Percentiles rank a stretch among this genome's conserved stretches.
Conservation (phyloP, 352 stramenopile genomes). For the Globisporangium okanoganense region DNA sequence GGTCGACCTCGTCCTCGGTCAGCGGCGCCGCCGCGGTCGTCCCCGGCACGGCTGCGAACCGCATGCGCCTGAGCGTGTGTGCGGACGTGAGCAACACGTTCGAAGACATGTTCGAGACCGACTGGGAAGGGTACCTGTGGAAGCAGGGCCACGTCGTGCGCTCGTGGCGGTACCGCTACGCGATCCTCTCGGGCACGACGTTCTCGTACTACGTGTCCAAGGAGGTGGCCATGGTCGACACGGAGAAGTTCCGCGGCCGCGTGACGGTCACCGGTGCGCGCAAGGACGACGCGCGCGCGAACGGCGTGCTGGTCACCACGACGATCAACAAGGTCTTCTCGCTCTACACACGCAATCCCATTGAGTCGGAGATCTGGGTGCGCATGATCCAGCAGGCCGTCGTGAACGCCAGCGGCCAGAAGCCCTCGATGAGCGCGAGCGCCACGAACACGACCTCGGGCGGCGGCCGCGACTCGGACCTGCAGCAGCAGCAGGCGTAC, state of each 20-base stretch:
- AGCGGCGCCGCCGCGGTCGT: background rate
- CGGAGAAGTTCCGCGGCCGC: constrained; percentile 79
- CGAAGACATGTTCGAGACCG: constrained; percentile 83
- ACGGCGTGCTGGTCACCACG: constrained; percentile 80
- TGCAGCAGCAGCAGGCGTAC: constrained; percentile 22
- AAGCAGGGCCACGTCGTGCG: constrained; percentile 86
- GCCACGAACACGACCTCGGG: constrained; percentile 28
- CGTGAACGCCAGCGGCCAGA: constrained; percentile 39
- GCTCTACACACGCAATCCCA: constrained; percentile 77
- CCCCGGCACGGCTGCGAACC: constrained; percentile 14
- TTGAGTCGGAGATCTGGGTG: constrained; percentile 84
- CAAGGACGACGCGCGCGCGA: constrained; percentile 55
- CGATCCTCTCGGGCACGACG: constrained; percentile 69
- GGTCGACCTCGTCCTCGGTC: background rate
- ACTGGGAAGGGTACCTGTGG: constrained; percentile 88
- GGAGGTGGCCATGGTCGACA: constrained; percentile 71
- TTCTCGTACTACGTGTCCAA: constrained; percentile 86
- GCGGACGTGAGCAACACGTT: constrained; percentile 67
- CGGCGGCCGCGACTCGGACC: constrained; percentile 50
- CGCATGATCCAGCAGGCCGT: constrained; percentile 82
- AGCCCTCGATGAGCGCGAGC: constrained; percentile 54
- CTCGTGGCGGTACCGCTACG: constrained; percentile 83
- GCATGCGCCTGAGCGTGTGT: constrained; percentile 56
- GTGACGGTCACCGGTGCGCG: constrained; percentile 76
- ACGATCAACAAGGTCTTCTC: constrained; percentile 86